Base-by-base conservation (phyloP, 345 rosid genomes). In the Barbarea vulgaris region DNA sequence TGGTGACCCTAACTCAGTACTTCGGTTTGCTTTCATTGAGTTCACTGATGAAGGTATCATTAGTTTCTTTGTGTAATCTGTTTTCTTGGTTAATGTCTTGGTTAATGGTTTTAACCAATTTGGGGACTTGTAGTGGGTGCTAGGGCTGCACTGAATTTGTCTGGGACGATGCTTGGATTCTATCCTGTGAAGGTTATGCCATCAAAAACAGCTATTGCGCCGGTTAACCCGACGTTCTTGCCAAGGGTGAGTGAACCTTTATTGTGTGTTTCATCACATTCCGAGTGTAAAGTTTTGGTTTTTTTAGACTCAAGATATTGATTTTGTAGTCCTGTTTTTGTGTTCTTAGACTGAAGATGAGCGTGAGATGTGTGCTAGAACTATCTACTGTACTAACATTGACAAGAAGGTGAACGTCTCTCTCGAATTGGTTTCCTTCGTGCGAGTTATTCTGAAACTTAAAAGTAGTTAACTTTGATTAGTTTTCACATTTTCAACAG, bases 21-120 rank as follows among this genome's bases (percentile, higher is more conserved):
- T 93, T 63, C 93, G 96, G n/a, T 93, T 93, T 84, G 98, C 98
- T 73, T 93, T 93, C 78, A 80, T 93, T 41, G 98, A 91, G 89
- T 93, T 93, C 83, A 91, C 93, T 24, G 89, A 93, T 67, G 92
- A 91, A 84, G 98, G 98, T 93, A 82, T 31, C 19, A 17, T 51
- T 58, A 27, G 52, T 48, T 59, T 39, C 69, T 7, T 44, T 24
- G 44, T 31, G 56, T 54, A 33, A 13, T 67, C 22, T 63, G 24
- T 22, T 33, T 44, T n/a, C 6, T 54, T 42, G 12, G 51, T n/a
- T 28, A 21, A 18, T 19, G 54, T 1, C 9, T 61, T 39, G 7
- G 33, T 60, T 47, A 36, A 21, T 67, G 46, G 62, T 50, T 22
- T 70, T 63, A 41, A 2, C 2, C 11, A 4, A 17, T 63, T 25